Evolutionary conservation across 495 filamentous ascomycete species (phyloP), one percentile per base, ranked within the genome.

Genomic region (Daldinia concentrica): DNA sequence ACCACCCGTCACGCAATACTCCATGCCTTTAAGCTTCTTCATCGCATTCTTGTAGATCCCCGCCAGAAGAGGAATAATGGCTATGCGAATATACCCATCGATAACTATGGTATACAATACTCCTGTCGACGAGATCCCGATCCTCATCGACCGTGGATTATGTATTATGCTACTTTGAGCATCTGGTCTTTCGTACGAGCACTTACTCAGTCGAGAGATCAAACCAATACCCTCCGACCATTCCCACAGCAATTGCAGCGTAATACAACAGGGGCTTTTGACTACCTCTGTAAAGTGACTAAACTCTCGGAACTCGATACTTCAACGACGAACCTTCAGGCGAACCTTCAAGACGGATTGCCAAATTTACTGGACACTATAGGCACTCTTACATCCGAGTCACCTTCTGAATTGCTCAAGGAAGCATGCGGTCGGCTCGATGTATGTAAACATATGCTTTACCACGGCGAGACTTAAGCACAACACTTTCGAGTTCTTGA

Each of bases 121-220:
- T 92, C 89, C 0, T 93, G 93, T 5, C 89, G 92, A 7, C 91
- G 93, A 64, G 95, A 99, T 75, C 90, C 89, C 51, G 87, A 98
- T 45, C 89, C 97, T 22, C 95, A 98, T 74, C 88, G 95, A 27
- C 93, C 95, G 1, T 99, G 95, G 95, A 92, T 98, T 37, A 88
- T 99, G 79, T 99, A 97, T 78, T 95, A 95, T 62, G 92, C 95
- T 0, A 90, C 91, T 1, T 82, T 98, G 64, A 92, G 94, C 54
- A 93, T 98, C 29, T 99, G 94, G 94, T 93, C 87, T 19, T 99
- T 95, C 75, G 94, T 93, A 17, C 94, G 89, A 72, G 95, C 95
- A 0, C 78, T 97, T 58, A 92, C 95, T 67, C 91, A 74, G 60
- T 62, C 77, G 64, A 69, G 71, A 71, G 54, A 61, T 62, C 27